Percentiles rank a stretch among this genome's conserved stretches.
These are phyloP conservation scores for Penicillium frequentans DNA, from an alignment of 2,329 filamentous ascomycete genomes.

Conservation along the genomic window DNA sequence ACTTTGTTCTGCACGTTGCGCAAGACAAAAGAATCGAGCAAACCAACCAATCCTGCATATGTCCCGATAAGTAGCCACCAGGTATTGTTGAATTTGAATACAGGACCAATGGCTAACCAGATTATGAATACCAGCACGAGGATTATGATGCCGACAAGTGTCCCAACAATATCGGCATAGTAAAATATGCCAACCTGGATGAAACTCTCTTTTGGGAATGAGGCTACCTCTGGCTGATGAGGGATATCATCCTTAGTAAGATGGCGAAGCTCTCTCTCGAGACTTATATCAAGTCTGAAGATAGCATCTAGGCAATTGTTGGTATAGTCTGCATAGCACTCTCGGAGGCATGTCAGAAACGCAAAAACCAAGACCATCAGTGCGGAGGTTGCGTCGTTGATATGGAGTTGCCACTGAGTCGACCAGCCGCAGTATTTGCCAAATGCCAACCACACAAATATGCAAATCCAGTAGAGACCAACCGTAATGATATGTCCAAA, in stretches of 20 bases:
- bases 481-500: constrained; percentile 15
- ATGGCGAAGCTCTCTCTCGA: constrained; percentile 15
- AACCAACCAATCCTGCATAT: constrained; percentile 49
- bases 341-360: constrained; percentile 22
- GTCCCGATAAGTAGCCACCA: constrained; percentile 53
- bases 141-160: constrained; percentile 41
- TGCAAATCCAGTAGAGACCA: constrained; percentile 18
- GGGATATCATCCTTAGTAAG: constrained; percentile 22
- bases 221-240: not conserved
- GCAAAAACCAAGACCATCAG: constrained; percentile 42
- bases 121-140: constrained; percentile 37
- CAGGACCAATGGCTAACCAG: constrained; percentile 43
- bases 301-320: constrained; percentile 19
- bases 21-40: constrained; percentile 48
- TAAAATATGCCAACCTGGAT: constrained; percentile 40
- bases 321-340: constrained; percentile 18
- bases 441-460: constrained; percentile 21
- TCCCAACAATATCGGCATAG: constrained; percentile 43
- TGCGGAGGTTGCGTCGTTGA: constrained; percentile 45
- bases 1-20: constrained; percentile 43
- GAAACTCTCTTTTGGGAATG: constrained; percentile 29
- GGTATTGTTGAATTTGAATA: constrained; percentile 43
- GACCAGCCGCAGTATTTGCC: constrained; percentile 15
- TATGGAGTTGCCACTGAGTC: constrained; percentile 20
- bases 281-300: constrained; percentile 16